phyloP scores from a whole-genome alignment of 139 green algal species.

The Pseudopediastrum boryanum region DNA sequence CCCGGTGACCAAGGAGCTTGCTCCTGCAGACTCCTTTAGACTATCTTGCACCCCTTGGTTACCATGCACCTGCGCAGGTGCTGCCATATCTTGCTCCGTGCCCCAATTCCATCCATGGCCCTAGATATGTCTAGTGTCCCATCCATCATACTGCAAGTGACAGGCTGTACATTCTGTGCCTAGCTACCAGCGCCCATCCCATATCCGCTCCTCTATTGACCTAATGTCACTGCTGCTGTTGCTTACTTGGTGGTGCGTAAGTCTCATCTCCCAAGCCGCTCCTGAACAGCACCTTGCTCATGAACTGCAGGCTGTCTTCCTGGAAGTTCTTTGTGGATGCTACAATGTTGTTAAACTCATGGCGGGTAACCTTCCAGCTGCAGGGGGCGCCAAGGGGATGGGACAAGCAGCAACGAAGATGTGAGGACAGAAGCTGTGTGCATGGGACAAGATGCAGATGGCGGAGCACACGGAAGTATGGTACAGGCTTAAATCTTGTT shows the following conservation, averaged over 20 bases:
- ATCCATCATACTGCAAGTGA: too few species aligned
- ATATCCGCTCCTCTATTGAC: too few species aligned
- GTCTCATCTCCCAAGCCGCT: conserved; percentile 88
- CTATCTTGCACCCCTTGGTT: too few species aligned
- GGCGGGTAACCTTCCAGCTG: conserved; percentile 40
- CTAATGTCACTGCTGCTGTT: not conserved
- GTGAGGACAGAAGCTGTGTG: not conserved
- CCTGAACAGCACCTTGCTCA: conserved; percentile 77
- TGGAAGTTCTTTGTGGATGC: conserved; percentile 56
- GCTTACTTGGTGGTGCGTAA: conserved; percentile 76
- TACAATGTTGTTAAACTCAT: conserved; percentile 29
- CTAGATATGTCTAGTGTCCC: too few species aligned
- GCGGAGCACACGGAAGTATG: not conserved
- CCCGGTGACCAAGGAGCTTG: too few species aligned
- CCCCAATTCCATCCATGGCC: too few species aligned
- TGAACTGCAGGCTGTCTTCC: conserved; percentile 77
- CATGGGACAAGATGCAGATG: not conserved
- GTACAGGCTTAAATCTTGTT: not conserved
- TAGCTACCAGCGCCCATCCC: too few species aligned
- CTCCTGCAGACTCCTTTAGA: too few species aligned
- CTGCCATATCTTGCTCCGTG: too few species aligned
- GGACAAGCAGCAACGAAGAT: not conserved
- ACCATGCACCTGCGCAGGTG: too few species aligned
- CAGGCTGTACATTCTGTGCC: too few species aligned
- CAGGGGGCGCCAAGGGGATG: not conserved